Evolutionary conservation across 1,284 basidiomycete genomes (phyloP).

Genomic region (Rhodotorula sp.): DNA sequence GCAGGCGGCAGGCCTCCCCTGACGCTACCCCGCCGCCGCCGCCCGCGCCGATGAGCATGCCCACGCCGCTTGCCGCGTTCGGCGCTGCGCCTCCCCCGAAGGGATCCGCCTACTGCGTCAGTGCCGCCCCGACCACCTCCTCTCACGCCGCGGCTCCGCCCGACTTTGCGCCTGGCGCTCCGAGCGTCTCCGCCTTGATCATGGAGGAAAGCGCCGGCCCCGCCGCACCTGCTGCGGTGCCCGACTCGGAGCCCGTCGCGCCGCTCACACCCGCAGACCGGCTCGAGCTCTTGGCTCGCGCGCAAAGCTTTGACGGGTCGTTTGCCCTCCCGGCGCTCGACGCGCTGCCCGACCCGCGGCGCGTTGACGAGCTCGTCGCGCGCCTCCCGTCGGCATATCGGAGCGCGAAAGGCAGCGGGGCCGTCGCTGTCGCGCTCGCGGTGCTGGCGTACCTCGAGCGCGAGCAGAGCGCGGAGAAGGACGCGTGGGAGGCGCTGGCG

Average conservation of each 20-base stretch:
- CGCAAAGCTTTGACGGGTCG: constrained; percentile 23
- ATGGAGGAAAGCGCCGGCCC: not conserved
- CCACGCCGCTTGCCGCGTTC: too few relatives aligned
- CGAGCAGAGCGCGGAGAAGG: not conserved
- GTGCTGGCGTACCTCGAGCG: constrained; percentile 12
- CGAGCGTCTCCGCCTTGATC: too few relatives aligned
- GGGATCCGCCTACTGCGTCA: too few relatives aligned
- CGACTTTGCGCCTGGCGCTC: too few relatives aligned
- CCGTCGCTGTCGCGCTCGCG: constrained; percentile 1
- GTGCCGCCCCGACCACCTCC: too few relatives aligned
- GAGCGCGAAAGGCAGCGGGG: not conserved
- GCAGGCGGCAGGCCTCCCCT: too few relatives aligned
- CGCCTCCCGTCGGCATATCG: not conserved
- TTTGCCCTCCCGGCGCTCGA: not conserved
- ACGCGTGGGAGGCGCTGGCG: constrained; percentile 22
- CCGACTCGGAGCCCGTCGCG: not conserved
- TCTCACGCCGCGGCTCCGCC: too few relatives aligned
- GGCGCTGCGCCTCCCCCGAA: too few relatives aligned
- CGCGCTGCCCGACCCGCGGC: not conserved
- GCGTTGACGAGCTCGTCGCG: not conserved
- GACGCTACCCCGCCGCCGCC: too few relatives aligned
- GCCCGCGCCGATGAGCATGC: too few relatives aligned
- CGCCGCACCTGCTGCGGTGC: not conserved
- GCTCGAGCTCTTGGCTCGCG: constrained; percentile 20
- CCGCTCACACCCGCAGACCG: not conserved